These are phyloP conservation scores for Lyophyllum shimeji DNA, from an alignment of 768 basidiomycete genomes.

Conservation along the genomic window DNA sequence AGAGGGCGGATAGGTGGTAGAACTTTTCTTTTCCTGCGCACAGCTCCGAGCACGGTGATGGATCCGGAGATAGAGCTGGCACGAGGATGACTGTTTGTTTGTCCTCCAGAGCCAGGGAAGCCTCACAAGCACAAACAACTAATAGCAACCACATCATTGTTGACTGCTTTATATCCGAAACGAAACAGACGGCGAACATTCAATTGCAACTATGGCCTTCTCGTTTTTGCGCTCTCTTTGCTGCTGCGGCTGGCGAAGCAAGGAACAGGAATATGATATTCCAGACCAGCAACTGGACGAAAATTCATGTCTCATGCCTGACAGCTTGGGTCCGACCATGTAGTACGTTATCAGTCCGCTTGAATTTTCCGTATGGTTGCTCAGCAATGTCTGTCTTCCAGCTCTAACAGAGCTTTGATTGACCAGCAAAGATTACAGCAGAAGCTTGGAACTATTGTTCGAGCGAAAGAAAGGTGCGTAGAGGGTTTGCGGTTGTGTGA, in stretches of 20 bases:
- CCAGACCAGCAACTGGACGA: constrained; percentile 23
- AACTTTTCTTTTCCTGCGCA: too few relatives aligned
- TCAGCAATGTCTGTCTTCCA: constrained; percentile 4
- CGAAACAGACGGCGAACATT: neutral
- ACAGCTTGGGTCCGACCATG: constrained; percentile 21
- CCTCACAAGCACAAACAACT: neutral
- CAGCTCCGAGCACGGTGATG: too few relatives aligned
- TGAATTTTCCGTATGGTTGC: neutral
- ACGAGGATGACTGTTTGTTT: neutral
- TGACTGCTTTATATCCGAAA: neutral
- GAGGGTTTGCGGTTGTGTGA: neutral
- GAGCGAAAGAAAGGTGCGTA: constrained; percentile 59
- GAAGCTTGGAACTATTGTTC: constrained; percentile 55
- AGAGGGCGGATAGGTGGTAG: too few relatives aligned
- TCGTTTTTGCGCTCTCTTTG: constrained; percentile 22
- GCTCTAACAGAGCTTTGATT: constrained; percentile 27
- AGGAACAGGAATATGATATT: constrained; percentile 12
- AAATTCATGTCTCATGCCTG: constrained; percentile 32
- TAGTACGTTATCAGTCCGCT: constrained; percentile 21
- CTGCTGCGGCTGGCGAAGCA: constrained; percentile 22
- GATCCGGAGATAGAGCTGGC: too few relatives aligned
- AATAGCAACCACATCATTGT: neutral
- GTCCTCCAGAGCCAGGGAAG: neutral
- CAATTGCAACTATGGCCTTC: constrained; percentile 21
- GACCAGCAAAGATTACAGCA: constrained; percentile 55